A percentile compares a stretch with the other conserved stretches of the same genome.
phyloP scores from a whole-genome alignment of 2,329 filamentous ascomycete species.

The Mycocentrospora acerina region DNA sequence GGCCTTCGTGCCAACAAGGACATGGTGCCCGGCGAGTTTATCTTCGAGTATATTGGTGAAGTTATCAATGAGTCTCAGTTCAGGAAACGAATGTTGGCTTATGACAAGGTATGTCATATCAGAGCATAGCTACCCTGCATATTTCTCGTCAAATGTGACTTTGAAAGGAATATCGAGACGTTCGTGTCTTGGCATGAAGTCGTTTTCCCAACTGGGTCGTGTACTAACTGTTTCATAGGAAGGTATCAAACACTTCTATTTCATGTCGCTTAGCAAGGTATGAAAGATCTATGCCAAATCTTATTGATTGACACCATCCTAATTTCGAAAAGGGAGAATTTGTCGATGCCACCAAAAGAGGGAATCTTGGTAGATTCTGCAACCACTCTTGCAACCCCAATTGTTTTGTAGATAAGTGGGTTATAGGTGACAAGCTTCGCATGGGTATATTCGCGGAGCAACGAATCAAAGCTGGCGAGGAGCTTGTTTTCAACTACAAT shows the following conservation, averaged over 20 bases:
- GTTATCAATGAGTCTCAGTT: constrained; percentile 94
- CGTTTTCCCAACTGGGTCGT: too few relatives aligned
- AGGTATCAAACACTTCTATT: constrained; percentile 99
- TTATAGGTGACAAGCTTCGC: constrained; percentile 92
- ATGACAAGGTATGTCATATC: constrained; percentile 58
- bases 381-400: constrained; percentile 99
- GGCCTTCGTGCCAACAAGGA: constrained; percentile 81
- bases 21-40: constrained; percentile 82
- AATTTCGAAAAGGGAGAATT: constrained; percentile 66
- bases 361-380: constrained; percentile 94
- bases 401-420: constrained; percentile 99
- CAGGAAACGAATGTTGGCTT: constrained; percentile 85
- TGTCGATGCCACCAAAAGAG: constrained; percentile 95
- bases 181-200: too few relatives aligned
- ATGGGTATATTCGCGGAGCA: constrained; percentile 98
- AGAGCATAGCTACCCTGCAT: too few relatives aligned
- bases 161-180: too few relatives aligned
- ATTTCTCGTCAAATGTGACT: too few relatives aligned
- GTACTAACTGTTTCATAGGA: constrained; percentile 53
- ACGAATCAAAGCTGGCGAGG: constrained; percentile 81
- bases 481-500: constrained; percentile 99
- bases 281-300: too few relatives aligned
- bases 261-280: constrained; percentile 91
- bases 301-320: too few relatives aligned
- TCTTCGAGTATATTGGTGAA: constrained; percentile 98